Evolutionary conservation across 108 stramenopile genomes (phyloP).

Genomic region (Schizochytrium sp.): DNA sequence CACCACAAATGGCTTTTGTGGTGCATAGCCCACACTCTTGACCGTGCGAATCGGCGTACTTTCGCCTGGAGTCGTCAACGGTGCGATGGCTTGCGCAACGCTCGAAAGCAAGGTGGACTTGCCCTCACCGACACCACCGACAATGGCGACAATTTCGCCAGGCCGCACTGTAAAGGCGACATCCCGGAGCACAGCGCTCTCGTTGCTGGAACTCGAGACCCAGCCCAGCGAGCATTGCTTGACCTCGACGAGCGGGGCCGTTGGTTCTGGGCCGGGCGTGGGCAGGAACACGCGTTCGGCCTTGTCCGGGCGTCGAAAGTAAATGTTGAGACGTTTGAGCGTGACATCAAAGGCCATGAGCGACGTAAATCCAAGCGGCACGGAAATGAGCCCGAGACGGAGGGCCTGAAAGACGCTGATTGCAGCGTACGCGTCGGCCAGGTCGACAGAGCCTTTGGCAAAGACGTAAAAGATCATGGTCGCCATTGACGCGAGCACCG

Average conservation of each 20-base stretch:
- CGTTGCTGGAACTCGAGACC: background rate
- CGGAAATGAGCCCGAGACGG: background rate
- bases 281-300: background rate
- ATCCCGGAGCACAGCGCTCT: background rate
- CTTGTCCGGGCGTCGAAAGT: background rate
- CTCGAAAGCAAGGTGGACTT: background rate
- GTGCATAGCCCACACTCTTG: too few species aligned
- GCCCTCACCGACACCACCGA: background rate
- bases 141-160: background rate
- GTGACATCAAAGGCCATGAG: background rate
- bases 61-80: background rate
- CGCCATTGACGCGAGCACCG: background rate
- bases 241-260: background rate
- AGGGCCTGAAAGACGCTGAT: slow-evolving; percentile 5
- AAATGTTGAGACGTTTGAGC: background rate
- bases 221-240: background rate
- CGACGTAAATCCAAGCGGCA: background rate
- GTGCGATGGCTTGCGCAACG: background rate
- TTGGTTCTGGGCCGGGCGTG: background rate
- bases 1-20: too few species aligned
- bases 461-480: background rate
- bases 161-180: background rate
- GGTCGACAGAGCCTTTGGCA: background rate
- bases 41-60: too few species aligned
- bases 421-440: background rate